phyloP scores from a whole-genome alignment of 73 alveolate genomes.

The Tetrahymena malaccensis region DNA sequence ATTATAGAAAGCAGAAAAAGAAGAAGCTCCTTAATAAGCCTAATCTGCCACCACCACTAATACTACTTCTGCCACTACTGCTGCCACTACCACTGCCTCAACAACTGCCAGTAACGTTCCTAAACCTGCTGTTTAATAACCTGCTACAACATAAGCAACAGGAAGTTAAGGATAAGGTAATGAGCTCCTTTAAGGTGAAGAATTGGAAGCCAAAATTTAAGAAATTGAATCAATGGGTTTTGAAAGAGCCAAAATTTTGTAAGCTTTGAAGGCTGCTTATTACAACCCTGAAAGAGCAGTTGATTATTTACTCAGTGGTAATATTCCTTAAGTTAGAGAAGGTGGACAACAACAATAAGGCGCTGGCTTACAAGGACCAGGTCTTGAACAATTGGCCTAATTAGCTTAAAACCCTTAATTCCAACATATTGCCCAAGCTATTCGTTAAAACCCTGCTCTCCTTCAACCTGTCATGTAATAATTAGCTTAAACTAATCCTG shows the following conservation, averaged over 20 bases:
- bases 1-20: conserved; percentile 9
- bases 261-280: conserved; percentile 42
- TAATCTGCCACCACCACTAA: not conserved
- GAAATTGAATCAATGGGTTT: conserved; percentile 32
- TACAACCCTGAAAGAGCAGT: conserved; percentile 40
- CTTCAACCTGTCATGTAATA: conserved; percentile 9
- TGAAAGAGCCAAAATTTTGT: not conserved
- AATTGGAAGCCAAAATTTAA: conserved; percentile 7
- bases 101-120: not conserved
- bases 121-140: not conserved
- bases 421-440: conserved; percentile 33
- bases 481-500: conserved; percentile 18
- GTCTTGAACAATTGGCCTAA: not conserved
- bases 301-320: conserved; percentile 32
- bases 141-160: not conserved
- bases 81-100: not conserved
- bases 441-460: not conserved
- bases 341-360: not conserved
- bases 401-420: conserved; percentile 9
- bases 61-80: not conserved
- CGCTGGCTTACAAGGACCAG: not conserved
- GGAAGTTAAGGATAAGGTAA: not conserved
- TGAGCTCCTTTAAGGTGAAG: conserved; percentile 18
- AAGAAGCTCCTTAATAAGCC: conserved; percentile 31
- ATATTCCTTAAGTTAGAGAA: not conserved